Evolutionary conservation across 208 protist species (phyloP).

Genomic region (Trypanosoma cruzi): DNA sequence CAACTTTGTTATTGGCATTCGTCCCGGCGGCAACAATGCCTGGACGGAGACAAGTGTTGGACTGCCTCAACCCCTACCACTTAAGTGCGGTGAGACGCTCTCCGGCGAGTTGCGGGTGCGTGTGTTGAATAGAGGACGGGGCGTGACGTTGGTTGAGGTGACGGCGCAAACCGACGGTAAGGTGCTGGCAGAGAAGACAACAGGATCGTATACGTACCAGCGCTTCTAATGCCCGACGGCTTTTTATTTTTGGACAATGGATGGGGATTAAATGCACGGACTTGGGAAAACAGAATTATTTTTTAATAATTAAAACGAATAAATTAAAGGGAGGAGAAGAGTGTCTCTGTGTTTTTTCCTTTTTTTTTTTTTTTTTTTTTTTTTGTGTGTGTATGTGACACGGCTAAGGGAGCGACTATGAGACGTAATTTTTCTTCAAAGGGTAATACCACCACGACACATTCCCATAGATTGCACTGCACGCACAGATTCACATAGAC

Average conservation of each 20-base stretch:
- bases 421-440: not conserved
- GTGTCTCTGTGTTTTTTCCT: not conserved
- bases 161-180: conserved; percentile 62
- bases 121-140: conserved; percentile 51
- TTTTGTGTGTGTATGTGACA: not conserved
- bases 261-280: not conserved
- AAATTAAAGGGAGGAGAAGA: not conserved
- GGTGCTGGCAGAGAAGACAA: conserved; percentile 57
- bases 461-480: not conserved
- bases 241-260: not conserved
- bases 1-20: conserved; percentile 88
- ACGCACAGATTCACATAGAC: not conserved
- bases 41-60: conserved; percentile 88
- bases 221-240: conserved; percentile 35
- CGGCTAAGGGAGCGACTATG: conserved; percentile 4
- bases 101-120: conserved; percentile 49
- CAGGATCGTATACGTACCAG: conserved; percentile 78
- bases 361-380: not conserved
- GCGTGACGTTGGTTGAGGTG: conserved; percentile 64
- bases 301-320: not conserved
- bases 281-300: not conserved
- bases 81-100: conserved; percentile 68
- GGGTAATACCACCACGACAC: not conserved
- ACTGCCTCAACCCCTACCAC: conserved; percentile 66
- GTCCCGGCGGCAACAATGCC: conserved; percentile 68